phyloP scores from a whole-genome alignment of 352 stramenopile genomes.

The Globisporangium acanthophoron region DNA sequence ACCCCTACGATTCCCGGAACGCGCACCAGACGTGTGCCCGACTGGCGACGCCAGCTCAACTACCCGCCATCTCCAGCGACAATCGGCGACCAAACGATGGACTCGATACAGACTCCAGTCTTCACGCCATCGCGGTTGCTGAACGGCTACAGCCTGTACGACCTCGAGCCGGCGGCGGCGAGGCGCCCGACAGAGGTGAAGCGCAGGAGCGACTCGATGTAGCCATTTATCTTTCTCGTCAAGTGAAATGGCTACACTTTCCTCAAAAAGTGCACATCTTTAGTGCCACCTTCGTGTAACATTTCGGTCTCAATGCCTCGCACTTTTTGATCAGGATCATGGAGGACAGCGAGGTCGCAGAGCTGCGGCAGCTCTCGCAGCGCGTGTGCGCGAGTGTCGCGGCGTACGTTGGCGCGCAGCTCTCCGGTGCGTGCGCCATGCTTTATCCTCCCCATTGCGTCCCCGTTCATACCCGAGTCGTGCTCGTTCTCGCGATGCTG shows the following conservation, averaged over 20 bases:
- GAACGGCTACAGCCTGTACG: slow-evolving; percentile 19
- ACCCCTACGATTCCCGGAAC: neutral
- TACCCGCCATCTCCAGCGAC: slow-evolving; percentile 21
- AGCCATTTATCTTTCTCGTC: slow-evolving; percentile 2
- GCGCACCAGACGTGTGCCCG: neutral
- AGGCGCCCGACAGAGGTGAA: slow-evolving; percentile 29
- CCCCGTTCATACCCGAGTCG: neutral
- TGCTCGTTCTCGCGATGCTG: neutral
- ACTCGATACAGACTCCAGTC: slow-evolving; percentile 4
- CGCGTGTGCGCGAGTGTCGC: slow-evolving; percentile 65
- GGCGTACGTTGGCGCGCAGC: slow-evolving; percentile 58
- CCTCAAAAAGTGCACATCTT: neutral
- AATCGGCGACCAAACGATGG: slow-evolving; percentile 4
- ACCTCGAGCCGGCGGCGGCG: slow-evolving; percentile 14
- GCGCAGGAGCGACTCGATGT: slow-evolving; percentile 56
- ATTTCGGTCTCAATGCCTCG: neutral
- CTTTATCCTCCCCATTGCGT: neutral
- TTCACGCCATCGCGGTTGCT: slow-evolving; percentile 25
- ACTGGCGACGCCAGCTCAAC: slow-evolving; percentile 15
- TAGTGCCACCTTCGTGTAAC: neutral
- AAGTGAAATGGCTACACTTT: neutral
- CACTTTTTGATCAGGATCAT: slow-evolving; percentile 21
- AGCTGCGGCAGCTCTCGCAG: slow-evolving; percentile 55
- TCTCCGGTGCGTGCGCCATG: slow-evolving; percentile 35
- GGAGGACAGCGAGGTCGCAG: slow-evolving; percentile 49